phyloP scores from a whole-genome alignment of 169 alveolate genomes.

The Ichthyophthirius multifiliis region DNA sequence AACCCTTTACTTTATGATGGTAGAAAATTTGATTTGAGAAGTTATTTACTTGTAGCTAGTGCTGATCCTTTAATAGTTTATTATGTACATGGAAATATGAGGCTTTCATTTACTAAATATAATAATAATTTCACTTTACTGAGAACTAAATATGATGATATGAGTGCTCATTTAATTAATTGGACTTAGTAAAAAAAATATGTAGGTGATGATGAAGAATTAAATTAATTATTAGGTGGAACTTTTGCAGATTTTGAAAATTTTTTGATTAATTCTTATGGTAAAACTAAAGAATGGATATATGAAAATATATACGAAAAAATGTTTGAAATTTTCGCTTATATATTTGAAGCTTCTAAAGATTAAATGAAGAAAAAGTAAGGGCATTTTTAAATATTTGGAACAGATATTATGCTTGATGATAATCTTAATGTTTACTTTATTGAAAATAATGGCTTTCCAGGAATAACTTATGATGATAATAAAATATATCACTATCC shows the following conservation, averaged over 20 bases:
- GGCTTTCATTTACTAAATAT: slow-evolving; percentile 54
- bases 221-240: too few species aligned
- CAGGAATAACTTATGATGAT: too few species aligned
- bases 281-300: not conserved
- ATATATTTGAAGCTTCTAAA: slow-evolving; percentile 37
- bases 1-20: slow-evolving; percentile 76
- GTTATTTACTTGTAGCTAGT: slow-evolving; percentile 70
- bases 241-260: too few species aligned
- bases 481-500: too few species aligned
- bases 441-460: slow-evolving; percentile 66
- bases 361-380: slow-evolving; percentile 46
- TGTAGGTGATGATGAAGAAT: not conserved
- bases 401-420: slow-evolving; percentile 80
- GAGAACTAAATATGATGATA: slow-evolving; percentile 32
- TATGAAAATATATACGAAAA: slow-evolving; percentile 26
- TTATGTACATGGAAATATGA: slow-evolving; percentile 60
- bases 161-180: slow-evolving; percentile 57
- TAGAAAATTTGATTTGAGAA: slow-evolving; percentile 83
- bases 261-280: too few species aligned
- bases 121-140: too few species aligned
- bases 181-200: slow-evolving; percentile 31
- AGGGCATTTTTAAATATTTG: slow-evolving; percentile 78
- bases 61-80: slow-evolving; percentile 41
- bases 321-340: slow-evolving; percentile 51
- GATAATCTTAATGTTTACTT: slow-evolving; percentile 60